phyloP scores from a whole-genome alignment of 2,329 filamentous ascomycete species.

The Aspergillus clavatus region DNA sequence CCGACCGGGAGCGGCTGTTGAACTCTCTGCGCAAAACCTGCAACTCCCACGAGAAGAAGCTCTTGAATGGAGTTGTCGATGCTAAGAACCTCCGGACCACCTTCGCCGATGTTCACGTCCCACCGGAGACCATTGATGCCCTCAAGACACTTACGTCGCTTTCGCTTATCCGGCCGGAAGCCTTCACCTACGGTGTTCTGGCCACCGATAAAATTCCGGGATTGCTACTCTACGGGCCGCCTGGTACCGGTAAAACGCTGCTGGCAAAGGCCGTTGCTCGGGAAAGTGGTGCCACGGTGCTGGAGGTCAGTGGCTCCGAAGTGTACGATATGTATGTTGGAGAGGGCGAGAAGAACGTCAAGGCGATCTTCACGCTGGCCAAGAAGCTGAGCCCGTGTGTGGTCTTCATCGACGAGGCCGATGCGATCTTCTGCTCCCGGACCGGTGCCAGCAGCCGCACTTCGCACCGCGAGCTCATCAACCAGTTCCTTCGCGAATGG shows the following conservation, averaged over 20 bases:
- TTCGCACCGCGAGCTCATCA: constrained; percentile 83
- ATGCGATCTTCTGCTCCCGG: constrained; percentile 81
- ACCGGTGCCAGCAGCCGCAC: constrained; percentile 58
- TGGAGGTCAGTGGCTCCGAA: constrained; percentile 84
- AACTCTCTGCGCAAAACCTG: constrained; percentile 53
- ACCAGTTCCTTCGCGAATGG: constrained; percentile 96
- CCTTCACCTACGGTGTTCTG: constrained; percentile 93
- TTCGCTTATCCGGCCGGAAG: constrained; percentile 80
- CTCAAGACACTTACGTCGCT: constrained; percentile 85
- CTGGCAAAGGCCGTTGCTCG: constrained; percentile 62
- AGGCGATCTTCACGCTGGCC: constrained; percentile 83
- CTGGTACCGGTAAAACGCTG: constrained; percentile 61
- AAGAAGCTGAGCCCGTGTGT: constrained; percentile 88
- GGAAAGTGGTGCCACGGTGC: constrained; percentile 61
- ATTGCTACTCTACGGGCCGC: constrained; percentile 80
- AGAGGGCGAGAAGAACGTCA: constrained; percentile 93
- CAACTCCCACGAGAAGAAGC: constrained; percentile 74
- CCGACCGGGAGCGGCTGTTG: constrained; percentile 40
- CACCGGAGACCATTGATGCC: constrained; percentile 75
- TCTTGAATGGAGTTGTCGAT: constrained; percentile 77
- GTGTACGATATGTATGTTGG: constrained; percentile 97
- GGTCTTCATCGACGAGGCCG: constrained; percentile 95
- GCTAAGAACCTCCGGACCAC: constrained; percentile 77
- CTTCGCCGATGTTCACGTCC: constrained; percentile 80
- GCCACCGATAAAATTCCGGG: constrained; percentile 88